Evolutionary conservation across 176 grass and related monocot species (phyloP).

Genomic region (Hyparrhenia diplandra): DNA sequence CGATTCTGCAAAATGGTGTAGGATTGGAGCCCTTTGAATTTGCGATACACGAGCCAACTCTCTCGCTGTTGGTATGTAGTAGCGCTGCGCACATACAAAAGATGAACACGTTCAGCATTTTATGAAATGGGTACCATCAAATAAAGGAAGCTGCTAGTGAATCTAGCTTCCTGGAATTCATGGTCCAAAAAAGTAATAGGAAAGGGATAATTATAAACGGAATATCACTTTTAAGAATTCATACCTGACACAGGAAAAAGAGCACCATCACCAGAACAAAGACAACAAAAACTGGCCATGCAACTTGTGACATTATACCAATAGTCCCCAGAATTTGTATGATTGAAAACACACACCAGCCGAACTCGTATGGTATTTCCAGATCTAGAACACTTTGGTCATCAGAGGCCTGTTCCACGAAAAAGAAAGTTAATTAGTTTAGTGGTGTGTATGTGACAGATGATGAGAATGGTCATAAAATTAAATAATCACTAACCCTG

Average conservation of each 20-base stretch:
- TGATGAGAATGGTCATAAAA: constrained; percentile 1
- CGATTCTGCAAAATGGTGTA: constrained; percentile 93
- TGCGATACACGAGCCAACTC: constrained; percentile 74
- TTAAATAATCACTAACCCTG: constrained; percentile 57
- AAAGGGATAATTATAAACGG: neutral
- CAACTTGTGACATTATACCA: constrained; percentile 91
- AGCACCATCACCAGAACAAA: constrained; percentile 78
- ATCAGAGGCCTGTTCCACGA: constrained; percentile 62
- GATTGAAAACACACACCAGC: constrained; percentile 70
- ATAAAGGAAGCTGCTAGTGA: constrained; percentile 1
- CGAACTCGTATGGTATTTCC: constrained; percentile 68
- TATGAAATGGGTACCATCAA: neutral
- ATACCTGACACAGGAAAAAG: constrained; percentile 77
- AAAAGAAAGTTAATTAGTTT: constrained; percentile 12
- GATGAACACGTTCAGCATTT: constrained; percentile 27
- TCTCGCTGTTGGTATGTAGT: constrained; percentile 91
- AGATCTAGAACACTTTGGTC: constrained; percentile 93
- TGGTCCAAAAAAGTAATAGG: neutral
- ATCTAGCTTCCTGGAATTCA: constrained; percentile 5
- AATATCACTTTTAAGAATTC: constrained; percentile 4
- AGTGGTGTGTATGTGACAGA: neutral
- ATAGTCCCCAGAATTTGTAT: constrained; percentile 91
- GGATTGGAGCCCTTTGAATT: constrained; percentile 94
- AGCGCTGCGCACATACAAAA: constrained; percentile 61
- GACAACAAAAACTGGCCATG: constrained; percentile 92